Evolutionary conservation across 352 stramenopile species (phyloP).

Genomic region (Phytopythium kandeliae): DNA sequence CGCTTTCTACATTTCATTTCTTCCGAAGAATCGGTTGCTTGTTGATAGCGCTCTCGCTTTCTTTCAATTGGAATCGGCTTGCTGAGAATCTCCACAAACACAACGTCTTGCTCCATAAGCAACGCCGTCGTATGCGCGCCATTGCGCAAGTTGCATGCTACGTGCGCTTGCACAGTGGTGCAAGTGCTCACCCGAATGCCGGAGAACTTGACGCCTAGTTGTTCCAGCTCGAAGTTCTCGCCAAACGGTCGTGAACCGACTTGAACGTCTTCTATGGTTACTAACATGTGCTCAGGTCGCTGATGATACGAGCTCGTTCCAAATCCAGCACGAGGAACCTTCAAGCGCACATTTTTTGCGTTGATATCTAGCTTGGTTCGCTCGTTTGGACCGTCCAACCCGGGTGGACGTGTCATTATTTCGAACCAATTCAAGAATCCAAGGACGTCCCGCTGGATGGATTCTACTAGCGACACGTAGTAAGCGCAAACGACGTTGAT

Average conservation of each 20-base stretch:
- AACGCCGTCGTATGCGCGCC: background rate
- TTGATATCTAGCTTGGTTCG: constrained; percentile 57
- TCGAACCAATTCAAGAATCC: constrained; percentile 63
- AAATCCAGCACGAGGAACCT: constrained; percentile 40
- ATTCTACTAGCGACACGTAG: constrained; percentile 34
- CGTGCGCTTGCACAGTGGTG: constrained; percentile 4
- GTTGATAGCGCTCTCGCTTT: background rate
- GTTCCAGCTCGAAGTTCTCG: constrained; percentile 33
- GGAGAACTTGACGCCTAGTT: constrained; percentile 37
- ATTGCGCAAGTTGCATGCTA: background rate
- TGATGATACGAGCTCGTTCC: constrained; percentile 30
- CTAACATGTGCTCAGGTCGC: constrained; percentile 47
- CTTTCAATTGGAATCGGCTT: background rate
- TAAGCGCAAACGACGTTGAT: constrained; percentile 60
- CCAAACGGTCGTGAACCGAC: constrained; percentile 41
- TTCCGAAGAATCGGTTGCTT: background rate
- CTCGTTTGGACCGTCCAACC: constrained; percentile 20
- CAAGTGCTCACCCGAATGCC: constrained; percentile 38
- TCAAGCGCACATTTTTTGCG: constrained; percentile 27
- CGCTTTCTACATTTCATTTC: background rate
- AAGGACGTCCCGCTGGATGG: constrained; percentile 54
- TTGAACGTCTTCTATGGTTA: constrained; percentile 35
- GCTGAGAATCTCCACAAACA: constrained; percentile 3
- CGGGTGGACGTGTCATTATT: constrained; percentile 34
- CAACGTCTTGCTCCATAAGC: constrained; percentile 2